phyloP scores from a whole-genome alignment of 176 grass and related monocot genomes.

The Eleusine indica region DNA sequence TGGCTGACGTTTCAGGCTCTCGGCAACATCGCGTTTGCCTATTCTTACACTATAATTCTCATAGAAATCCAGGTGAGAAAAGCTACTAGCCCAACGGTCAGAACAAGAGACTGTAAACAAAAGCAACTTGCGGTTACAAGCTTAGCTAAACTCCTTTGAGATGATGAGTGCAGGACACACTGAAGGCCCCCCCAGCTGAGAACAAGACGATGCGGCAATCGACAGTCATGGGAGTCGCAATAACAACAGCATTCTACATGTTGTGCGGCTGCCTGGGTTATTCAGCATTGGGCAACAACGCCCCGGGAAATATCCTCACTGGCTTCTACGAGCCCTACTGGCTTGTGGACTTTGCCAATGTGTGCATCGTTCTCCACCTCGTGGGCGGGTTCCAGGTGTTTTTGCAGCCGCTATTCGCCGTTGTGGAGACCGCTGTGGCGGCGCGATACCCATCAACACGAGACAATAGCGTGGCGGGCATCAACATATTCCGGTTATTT shows the following conservation, averaged over 20 bases:
- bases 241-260: slow-evolving; percentile 76
- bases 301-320: slow-evolving; percentile 64
- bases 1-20: slow-evolving; percentile 84
- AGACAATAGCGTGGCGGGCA: slow-evolving; percentile 8
- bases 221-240: slow-evolving; percentile 53
- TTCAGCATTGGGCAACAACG: slow-evolving; percentile 56
- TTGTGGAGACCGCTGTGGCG: slow-evolving; percentile 41
- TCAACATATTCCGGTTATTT: slow-evolving; percentile 44
- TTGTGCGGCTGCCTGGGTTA: slow-evolving; percentile 68
- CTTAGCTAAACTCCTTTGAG: background rate
- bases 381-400: slow-evolving; percentile 60
- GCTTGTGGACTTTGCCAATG: slow-evolving; percentile 63
- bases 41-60: slow-evolving; percentile 77
- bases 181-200: slow-evolving; percentile 65
- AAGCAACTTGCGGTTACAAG: background rate
- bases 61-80: slow-evolving; percentile 71
- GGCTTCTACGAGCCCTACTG: slow-evolving; percentile 70
- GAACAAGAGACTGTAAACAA: background rate
- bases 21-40: slow-evolving; percentile 90
- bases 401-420: slow-evolving; percentile 59
- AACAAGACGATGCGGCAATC: slow-evolving; percentile 72
- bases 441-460: slow-evolving; percentile 20
- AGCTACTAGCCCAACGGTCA: background rate
- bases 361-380: slow-evolving; percentile 55
- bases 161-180: slow-evolving; percentile 56